A percentile compares a stretch with the other conserved stretches of the same genome.
phyloP scores from a whole-genome alignment of 2,329 filamentous ascomycete species.

The Pestalotiopsis sp. region DNA sequence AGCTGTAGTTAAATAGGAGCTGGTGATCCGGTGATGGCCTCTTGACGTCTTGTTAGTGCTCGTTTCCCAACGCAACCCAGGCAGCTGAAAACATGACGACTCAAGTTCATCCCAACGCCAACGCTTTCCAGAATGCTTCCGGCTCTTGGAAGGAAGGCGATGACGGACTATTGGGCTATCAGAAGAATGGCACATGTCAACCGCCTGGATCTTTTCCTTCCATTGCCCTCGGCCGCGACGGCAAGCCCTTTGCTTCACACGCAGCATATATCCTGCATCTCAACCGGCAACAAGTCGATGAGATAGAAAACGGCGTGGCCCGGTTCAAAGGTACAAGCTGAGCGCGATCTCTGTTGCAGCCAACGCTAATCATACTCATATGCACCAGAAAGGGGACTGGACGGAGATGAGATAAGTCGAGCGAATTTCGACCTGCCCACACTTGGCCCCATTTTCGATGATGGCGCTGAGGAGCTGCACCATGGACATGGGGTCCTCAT shows the following conservation, averaged over 20 bases:
- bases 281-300: conserved; percentile 20
- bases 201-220: not conserved
- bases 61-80: not conserved
- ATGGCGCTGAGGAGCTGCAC: conserved; percentile 40
- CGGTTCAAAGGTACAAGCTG: not conserved
- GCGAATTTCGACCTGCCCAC: conserved; percentile 45
- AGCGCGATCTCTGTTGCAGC: not conserved
- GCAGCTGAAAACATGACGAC: conserved; percentile 8
- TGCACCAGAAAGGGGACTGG: conserved; percentile 33
- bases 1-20: conserved; percentile 6
- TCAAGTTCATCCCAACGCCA: conserved; percentile 8
- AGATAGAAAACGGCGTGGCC: not conserved
- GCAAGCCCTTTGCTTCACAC: not conserved
- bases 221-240: conserved; percentile 7
- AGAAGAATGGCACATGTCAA: not conserved
- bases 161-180: conserved; percentile 5
- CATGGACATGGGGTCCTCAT: conserved; percentile 54
- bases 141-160: conserved; percentile 26
- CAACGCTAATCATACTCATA: not conserved
- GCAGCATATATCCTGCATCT: not conserved
- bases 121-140: conserved; percentile 23
- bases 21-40: not conserved
- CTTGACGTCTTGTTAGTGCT: not conserved
- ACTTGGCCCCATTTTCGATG: conserved; percentile 36
- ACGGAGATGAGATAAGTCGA: conserved; percentile 38